phyloP scores from a whole-genome alignment of 345 rosid genomes.

The Brassica juncea region DNA sequence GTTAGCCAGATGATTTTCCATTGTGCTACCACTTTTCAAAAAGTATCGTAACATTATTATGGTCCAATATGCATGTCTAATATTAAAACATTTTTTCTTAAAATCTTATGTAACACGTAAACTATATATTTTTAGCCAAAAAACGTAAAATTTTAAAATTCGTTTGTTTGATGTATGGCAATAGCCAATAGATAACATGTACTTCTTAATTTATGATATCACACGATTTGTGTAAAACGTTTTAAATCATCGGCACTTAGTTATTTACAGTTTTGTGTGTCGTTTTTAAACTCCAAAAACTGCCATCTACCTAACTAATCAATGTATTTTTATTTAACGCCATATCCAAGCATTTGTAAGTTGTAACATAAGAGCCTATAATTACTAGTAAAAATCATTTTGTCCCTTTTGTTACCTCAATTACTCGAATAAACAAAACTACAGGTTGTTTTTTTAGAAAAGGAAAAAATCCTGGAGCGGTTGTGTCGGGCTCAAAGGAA shows the following conservation, averaged over 20 bases:
- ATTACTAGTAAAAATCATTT: background rate
- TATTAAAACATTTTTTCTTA: background rate
- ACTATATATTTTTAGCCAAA: no score
- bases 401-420: background rate
- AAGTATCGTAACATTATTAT: slow-evolving; percentile 27
- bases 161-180: no score
- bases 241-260: background rate
- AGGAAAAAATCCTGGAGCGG: background rate
- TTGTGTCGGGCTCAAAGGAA: slow-evolving; percentile 28
- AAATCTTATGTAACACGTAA: background rate
- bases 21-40: slow-evolving; percentile 26
- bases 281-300: background rate
- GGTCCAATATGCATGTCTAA: background rate
- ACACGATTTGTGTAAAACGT: background rate
- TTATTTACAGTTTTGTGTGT: background rate
- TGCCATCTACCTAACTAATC: background rate
- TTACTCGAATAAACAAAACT: background rate
- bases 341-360: background rate
- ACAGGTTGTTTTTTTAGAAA: background rate
- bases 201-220: background rate
- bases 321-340: background rate
- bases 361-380: background rate
- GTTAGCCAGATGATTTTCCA: slow-evolving; percentile 34
- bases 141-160: no score
- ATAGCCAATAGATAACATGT: no score